Base-by-base conservation (phyloP, 1,284 basidiomycete genomes). In the Calocybe gambosa region DNA sequence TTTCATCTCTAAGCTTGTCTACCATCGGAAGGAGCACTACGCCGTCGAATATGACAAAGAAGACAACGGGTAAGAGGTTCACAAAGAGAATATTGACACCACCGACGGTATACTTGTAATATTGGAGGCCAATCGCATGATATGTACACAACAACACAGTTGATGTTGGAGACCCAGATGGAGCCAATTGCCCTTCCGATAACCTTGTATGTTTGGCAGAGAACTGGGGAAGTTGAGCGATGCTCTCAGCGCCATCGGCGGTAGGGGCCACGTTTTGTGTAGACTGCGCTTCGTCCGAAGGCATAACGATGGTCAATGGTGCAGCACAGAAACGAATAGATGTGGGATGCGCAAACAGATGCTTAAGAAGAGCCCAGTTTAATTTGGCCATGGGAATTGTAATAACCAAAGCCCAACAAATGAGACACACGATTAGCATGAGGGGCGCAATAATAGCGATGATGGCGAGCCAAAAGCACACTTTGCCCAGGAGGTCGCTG, bases 61-160 rank as follows among this genome's bases (percentile, higher is more conserved):
- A 91, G 7, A 99, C 93, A 44, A 98, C 68, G 0, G 93, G 89
- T 23, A 99, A 66, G 45, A 98, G 85, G 69, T 99, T 97, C 71
- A 99, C 81, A 65, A 99, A 99, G 53, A 99, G 70, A 63, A 99
- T 98, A 74, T 99, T 99, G 57, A 99, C 93, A 20, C 96, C 96
- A 19, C 95, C 93, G 39, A 99, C 80, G 1, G 96, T 99, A 66
- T 99, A 99, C 75, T 99, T 99, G 85, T 93, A 98, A 70, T 97
- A 99, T 65, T 96, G 81, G 57, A 82, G 70, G 0, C 95, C 96
- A 39, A 88, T 75, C 0, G 96, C 96, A 31, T 85, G 82, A 66
- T 99, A 99, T 1, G 89, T 95, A 70, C 96, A 99, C 20, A 99
- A 77, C 15, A 99, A 72, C 10, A 99, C 91, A 0, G 89, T 97